Base-by-base conservation (phyloP, 2,329 filamentous ascomycete species). In the Colletotrichum simmondsii region DNA sequence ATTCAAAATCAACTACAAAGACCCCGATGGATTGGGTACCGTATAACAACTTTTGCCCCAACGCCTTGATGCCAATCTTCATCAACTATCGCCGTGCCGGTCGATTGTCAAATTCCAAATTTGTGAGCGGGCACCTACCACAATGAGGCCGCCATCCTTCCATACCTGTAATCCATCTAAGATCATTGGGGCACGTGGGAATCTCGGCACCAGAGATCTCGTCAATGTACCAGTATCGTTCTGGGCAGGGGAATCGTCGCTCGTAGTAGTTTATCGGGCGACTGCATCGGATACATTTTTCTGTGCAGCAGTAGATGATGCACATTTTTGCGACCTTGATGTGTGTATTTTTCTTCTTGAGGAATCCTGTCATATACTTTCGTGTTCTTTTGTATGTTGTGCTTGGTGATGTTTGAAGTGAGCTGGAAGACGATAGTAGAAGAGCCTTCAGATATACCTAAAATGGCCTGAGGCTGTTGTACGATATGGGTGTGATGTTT, bases 261-360 rank as follows among this genome's bases (percentile, higher is more conserved):
- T 49, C 42, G 8, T 49, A 49, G 42, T 49, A 49, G 42, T 49
- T 8, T n/a, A n/a, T 49, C 7, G 42, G 16, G 19, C 16, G 16
- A 4, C 42, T 19, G 19, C 42, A 49, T 19, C 42, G 42, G 7
- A 49, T 8, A 4, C 42, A 49, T 49, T 7, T 49, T 4, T 49
- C 42, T 2, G 42, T 49, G 42, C 42, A 49, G 42, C 19, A 49
- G 42, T 49, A 49, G 3, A 49, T 8, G 0, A n/a, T 49, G 19
- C 42, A 49, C 42, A 49, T 49, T 1, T n/a, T 49, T n/a, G 42
- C 6, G n/a, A 3, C 14, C 37, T 42, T 42, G 14, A 49, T 7
- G 3, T 49, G 0, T 49, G 2, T n/a, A n/a, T n/a, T n/a, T n/a
- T n/a, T n/a, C n/a, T 10, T n/a, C 3, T 4, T 0, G 1, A 10